phyloP scores from a whole-genome alignment of 768 basidiomycete species.

The Lactarius deliciosus region DNA sequence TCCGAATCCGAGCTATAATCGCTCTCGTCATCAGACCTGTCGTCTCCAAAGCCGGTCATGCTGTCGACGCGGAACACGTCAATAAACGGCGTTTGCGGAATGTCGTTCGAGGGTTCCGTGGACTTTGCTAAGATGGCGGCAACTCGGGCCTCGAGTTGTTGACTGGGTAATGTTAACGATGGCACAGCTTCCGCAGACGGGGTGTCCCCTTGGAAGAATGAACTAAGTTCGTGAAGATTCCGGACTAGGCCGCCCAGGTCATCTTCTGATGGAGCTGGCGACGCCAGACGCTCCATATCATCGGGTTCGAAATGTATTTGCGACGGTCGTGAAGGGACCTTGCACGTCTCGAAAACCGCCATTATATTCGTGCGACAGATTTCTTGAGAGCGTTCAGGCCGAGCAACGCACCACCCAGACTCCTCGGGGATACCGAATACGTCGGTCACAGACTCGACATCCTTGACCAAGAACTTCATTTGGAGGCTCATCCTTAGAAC shows the following conservation, averaged over 20 bases:
- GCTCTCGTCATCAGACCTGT: constrained; percentile 35
- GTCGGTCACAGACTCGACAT: constrained; percentile 57
- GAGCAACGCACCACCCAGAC: constrained; percentile 86
- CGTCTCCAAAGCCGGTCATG: constrained; percentile 29
- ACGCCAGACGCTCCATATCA: constrained; percentile 42
- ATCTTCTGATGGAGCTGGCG: constrained; percentile 42
- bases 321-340: constrained; percentile 64
- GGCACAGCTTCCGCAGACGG: constrained; percentile 13
- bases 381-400: constrained; percentile 56
- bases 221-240: constrained; percentile 72
- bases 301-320: constrained; percentile 72
- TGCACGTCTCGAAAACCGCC: constrained; percentile 85
- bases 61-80: constrained; percentile 67
- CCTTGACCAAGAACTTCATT: constrained; percentile 44
- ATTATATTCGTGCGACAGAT: constrained; percentile 74
- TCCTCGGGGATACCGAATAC: constrained; percentile 81
- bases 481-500: constrained; percentile 94
- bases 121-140: constrained; percentile 83
- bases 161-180: constrained; percentile 47
- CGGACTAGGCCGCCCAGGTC: constrained; percentile 78
- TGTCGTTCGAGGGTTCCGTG: constrained; percentile 52
- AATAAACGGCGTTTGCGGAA: constrained; percentile 76
- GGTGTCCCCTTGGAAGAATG: constrained; percentile 61
- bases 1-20: constrained; percentile 38
- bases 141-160: constrained; percentile 71